Evolutionary conservation across 257 asterid species (phyloP), one percentile per base, ranked within the genome.

Genomic region (Vinca minor): DNA sequence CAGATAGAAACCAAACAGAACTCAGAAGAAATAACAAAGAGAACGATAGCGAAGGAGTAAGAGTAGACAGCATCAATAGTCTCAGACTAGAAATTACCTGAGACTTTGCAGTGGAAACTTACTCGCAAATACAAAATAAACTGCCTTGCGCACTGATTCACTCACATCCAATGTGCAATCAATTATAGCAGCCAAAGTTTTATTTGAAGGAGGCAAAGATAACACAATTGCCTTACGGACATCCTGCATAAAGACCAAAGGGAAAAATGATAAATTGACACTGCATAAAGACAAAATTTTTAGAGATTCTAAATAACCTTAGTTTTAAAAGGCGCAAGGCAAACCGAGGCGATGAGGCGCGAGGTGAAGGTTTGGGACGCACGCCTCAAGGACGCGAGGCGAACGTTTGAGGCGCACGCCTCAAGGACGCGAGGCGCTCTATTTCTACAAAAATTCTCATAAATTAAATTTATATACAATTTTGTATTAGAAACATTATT

Each of bases 51-150:
- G 61, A 32, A 18, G 46, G 39, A 1, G 32, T 32, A 60, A 66
- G 42, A 36, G 17, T 14, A 31, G 53, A 17, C 21, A 35, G 47
- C 47, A 20, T 9, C 21, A 26, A 52, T 23, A 65, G 38, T 14
- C 49, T 21, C 15, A 35, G 46, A 54, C 70, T 44, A 28, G 55
- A 66, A 69, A 49, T 84, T 73, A 89, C 98, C 97, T 92, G 67
- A 92, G 95, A 75, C 91, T 87, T 78, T 92, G 96, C 61, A 87
- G 81, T 9, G 96, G 96, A 71, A 84, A 85, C 80, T 89, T 92
- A 78, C 83, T 78, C 56, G 89, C 88, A 64, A 92, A 76, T 56
- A 84, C 94, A 66, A 75, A 74, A 73, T 89, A 92, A 58, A 92
- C 94, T 57, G 97, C 89, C 79, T 79, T 92, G 65, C 98, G 79